Base-by-base conservation (phyloP, 805 yeast genomes). In the Cyberlindnera lachancei region DNA sequence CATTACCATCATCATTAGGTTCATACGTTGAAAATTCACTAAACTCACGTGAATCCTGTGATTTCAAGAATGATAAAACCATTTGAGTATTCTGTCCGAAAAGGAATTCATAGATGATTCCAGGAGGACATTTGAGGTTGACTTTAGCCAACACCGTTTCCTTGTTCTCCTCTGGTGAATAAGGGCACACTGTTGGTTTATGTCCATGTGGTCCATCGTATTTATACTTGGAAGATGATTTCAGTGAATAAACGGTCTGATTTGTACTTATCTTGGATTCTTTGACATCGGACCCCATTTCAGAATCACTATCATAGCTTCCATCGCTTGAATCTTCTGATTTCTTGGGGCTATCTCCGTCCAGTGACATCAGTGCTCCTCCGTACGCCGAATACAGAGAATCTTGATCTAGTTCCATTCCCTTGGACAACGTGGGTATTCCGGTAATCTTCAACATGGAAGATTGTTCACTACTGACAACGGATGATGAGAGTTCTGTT, bases 201-300 rank as follows among this genome's bases (percentile, higher is more conserved):
- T 83, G 92, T 2, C 62, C 56, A 7, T 56, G 61, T 0, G 94
- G 90, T 0, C 96, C 96, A 14, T 65, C 61, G 35, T 73, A 74
- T 6, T 50, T 46, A 40, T 59, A 74, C 6, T 48, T 56, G 7
- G 65, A 59, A 8, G 51, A 59, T 1, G 56, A 53, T 29, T 61
- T 65, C 29, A 69, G 55, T 27, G 53, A 58, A 21, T 58, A 54
- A 18, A 62, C 51, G 16, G 27, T 41, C 27, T 53, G 53, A 10
- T 39, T 33, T n/a, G n/a, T n/a, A 7, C 42, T 11, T 5, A 31
- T 11, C 19, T 45, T 40, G 4, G 35, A 10, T 13, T 42, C 44
- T 7, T 31, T 19, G 6, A 41, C 37, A 34, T 51, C 43, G 31
- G 44, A 39, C 21, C 31, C 41, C 21, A 42, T 47, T 29, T 47